These are phyloP conservation scores for Cladosporium phlei DNA, from an alignment of 2,329 filamentous ascomycete species.

Conservation along the genomic window DNA sequence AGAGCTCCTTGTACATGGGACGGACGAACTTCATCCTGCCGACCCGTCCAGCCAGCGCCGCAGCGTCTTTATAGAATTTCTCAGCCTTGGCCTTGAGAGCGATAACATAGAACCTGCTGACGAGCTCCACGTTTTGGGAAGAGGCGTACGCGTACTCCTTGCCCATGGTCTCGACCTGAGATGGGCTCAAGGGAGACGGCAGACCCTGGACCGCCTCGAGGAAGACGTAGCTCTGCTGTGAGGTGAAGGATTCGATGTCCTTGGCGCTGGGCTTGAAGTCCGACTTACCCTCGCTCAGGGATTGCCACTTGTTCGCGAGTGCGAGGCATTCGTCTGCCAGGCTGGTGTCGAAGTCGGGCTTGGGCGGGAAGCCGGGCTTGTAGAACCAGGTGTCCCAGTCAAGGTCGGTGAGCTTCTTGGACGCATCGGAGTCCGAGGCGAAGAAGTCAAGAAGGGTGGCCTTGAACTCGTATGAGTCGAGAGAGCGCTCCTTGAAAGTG, in stretches of 20 bases:
- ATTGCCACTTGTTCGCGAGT: constrained; percentile 76
- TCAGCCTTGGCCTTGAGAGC: constrained; percentile 70
- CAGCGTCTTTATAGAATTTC: constrained; percentile 64
- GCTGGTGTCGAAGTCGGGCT: constrained; percentile 84
- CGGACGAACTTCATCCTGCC: constrained; percentile 97
- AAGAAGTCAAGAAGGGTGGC: constrained; percentile 84
- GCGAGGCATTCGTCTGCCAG: constrained; percentile 81
- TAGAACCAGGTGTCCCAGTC: constrained; percentile 93
- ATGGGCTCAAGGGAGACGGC: constrained; percentile 56
- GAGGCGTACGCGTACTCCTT: constrained; percentile 65
- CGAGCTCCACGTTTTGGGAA: constrained; percentile 83
- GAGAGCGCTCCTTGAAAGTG: constrained; percentile 75
- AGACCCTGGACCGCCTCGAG: constrained; percentile 73
- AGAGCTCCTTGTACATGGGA: constrained; percentile 72
- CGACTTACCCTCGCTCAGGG: constrained; percentile 34
- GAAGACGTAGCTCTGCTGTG: constrained; percentile 89
- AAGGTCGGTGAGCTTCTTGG: constrained; percentile 63
- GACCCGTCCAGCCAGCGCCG: constrained; percentile 71
- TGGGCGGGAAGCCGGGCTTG: constrained; percentile 79
- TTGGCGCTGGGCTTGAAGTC: constrained; percentile 57
- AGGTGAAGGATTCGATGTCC: constrained; percentile 71
- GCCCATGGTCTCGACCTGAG: constrained; percentile 68
- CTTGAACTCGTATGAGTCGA: constrained; percentile 94
- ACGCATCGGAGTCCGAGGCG: constrained; percentile 56
- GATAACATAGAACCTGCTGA: constrained; percentile 72